Base-by-base conservation (phyloP, 371 early-diverging fungal species). In the Mucor irregularis region DNA sequence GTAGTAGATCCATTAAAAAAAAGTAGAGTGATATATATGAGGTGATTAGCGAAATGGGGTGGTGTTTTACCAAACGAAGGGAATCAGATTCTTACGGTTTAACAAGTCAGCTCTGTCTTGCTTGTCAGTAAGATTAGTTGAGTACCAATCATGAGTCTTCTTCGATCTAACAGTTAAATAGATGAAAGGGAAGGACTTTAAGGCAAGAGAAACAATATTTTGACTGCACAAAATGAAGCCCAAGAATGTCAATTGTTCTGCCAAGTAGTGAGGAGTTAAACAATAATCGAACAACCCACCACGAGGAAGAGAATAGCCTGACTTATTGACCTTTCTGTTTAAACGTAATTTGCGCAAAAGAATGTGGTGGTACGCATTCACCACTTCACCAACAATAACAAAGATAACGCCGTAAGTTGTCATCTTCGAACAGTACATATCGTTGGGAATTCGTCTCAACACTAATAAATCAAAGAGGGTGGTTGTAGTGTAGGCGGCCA, bases 151-250 rank as follows among this genome's bases (percentile, higher is more conserved):
- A 25, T 48, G 53, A 10, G 69, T 68, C 16, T 54, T 40, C 8
- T 21, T 29, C 22, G 69, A 56, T 40, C 69, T 53, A 24, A 58
- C 21, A 16, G 69, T 61, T n/a, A 68, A 35, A 39, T 68, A 68
- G 10, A 68, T 35, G 19, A 68, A 56, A 5, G 69, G 69, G 43
- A 68, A 68, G 3, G 51, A 22, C 19, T 57, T 60, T 11, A 68
- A 26, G 2, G 49, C 16, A 3, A 64, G 10, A 5, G 64, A 53
- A 1, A 60, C 69, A 4, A 62, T 21, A 33, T 68, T 68, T 46
- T 68, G 69, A 42, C 64, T 61, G 16, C 58, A 16, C 25, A 63
- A 21, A 4, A 68, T 58, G 38, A 68, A 34, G 3, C 69, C 69
- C 11, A 61, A 9, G 37, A 46, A 68, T 2, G 53, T 49, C 8